These are phyloP conservation scores for Suillus fuscotomentosus DNA, from an alignment of 768 basidiomycete genomes.

Conservation along the genomic window DNA sequence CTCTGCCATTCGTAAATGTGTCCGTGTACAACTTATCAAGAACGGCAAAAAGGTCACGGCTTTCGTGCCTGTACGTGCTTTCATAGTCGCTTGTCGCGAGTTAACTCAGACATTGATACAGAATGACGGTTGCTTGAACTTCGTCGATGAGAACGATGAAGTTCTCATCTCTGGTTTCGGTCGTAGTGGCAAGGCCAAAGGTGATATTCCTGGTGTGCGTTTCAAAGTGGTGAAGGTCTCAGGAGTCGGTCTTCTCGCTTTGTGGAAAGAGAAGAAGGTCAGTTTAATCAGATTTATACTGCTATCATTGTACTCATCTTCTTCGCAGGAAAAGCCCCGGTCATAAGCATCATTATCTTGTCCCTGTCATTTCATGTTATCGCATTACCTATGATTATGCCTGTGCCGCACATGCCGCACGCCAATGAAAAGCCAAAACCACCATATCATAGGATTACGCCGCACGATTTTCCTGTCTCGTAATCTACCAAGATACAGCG, in stretches of 20 bases:
- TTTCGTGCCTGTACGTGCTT: conserved; percentile 86
- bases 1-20: conserved; percentile 99
- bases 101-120: conserved; percentile 27
- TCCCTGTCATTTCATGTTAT: conserved; percentile 11
- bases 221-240: conserved; percentile 99
- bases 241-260: conserved; percentile 95
- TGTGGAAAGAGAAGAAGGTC: conserved; percentile 99
- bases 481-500: neutral
- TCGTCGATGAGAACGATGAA: conserved; percentile 99
- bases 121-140: conserved; percentile 98
- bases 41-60: conserved; percentile 99
- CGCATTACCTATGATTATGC: conserved; percentile 22
- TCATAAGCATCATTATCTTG: conserved; percentile 35
- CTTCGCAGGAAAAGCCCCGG: conserved; percentile 69
- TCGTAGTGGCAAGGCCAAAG: conserved; percentile 99
- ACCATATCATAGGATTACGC: neutral
- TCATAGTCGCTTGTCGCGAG: neutral
- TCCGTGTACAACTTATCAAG: conserved; percentile 99
- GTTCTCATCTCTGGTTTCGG: conserved; percentile 99
- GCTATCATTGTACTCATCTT: conserved; percentile 2
- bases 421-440: conserved; percentile 16
- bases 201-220: conserved; percentile 99
- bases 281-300: conserved; percentile 21
- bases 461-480: neutral
- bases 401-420: conserved; percentile 24